Evolutionary conservation across 345 rosid genomes (phyloP).

Genomic region (Lumnitzera littorea): DNA sequence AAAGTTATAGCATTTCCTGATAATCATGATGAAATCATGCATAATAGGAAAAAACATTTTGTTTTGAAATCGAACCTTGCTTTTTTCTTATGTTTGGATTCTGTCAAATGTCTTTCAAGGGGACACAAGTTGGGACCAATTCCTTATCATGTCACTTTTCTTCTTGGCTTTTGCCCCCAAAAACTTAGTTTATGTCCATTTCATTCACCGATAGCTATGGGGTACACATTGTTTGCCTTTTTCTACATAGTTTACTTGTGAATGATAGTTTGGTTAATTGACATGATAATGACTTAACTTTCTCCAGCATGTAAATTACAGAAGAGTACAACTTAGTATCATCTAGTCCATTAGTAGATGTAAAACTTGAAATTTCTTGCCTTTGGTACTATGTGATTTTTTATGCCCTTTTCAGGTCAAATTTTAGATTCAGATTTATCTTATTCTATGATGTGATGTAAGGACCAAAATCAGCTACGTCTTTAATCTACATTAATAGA

Average conservation of each 20-base stretch:
- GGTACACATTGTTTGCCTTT: slow-evolving; percentile 9
- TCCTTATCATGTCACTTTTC: slow-evolving; percentile 9
- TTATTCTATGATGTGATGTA: slow-evolving; percentile 14
- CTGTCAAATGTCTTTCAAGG: slow-evolving; percentile 8
- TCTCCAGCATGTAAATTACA: slow-evolving; percentile 13
- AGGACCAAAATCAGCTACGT: neutral
- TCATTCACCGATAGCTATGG: slow-evolving; percentile 18
- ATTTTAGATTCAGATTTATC: neutral
- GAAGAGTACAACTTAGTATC: slow-evolving; percentile 24
- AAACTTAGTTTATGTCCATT: slow-evolving; percentile 11
- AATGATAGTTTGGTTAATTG: slow-evolving; percentile 8
- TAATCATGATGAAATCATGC: slow-evolving; percentile 6
- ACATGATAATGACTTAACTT: slow-evolving; percentile 14
- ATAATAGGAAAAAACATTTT: slow-evolving; percentile 10
- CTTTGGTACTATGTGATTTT: slow-evolving; percentile 15
- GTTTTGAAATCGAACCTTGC: slow-evolving; percentile 9
- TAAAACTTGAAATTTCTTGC: slow-evolving; percentile 33
- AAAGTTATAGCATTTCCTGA: slow-evolving; percentile 2
- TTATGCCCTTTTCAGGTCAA: slow-evolving; percentile 3
- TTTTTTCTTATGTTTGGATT: neutral
- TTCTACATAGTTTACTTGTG: slow-evolving; percentile 12
- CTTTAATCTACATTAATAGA: too few species aligned
- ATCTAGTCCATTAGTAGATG: slow-evolving; percentile 38
- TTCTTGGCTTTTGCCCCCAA: slow-evolving; percentile 15
- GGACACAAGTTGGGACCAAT: slow-evolving; percentile 15